A percentile compares a stretch with the other conserved stretches of the same genome.
phyloP scores from a whole-genome alignment of 2,329 filamentous ascomycete species.

The Colletotrichum spinosum region DNA sequence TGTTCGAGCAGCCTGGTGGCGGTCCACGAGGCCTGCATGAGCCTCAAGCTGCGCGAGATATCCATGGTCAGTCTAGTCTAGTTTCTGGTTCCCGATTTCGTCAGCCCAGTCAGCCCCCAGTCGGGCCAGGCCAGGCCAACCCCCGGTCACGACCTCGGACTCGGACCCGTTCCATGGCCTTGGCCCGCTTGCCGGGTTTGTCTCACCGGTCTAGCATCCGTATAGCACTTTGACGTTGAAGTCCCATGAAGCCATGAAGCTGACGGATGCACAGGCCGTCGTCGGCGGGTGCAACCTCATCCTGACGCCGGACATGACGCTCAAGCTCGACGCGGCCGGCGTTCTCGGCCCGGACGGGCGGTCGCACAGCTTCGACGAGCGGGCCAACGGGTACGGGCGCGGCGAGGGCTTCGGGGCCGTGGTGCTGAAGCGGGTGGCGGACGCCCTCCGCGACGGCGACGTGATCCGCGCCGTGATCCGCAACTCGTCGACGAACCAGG shows the following conservation, averaged over 20 bases:
- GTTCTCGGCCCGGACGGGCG: constrained; percentile 45
- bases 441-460: constrained; percentile 57
- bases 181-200: no score
- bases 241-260: not conserved
- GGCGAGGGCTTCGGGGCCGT: constrained; percentile 62
- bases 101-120: no score
- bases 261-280: constrained; percentile 51
- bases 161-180: no score
- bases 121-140: no score
- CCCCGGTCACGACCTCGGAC: no score
- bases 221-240: no score
- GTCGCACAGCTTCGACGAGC: constrained; percentile 47
- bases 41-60: constrained; percentile 34
- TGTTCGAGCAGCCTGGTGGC: constrained; percentile 51
- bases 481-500: constrained; percentile 50
- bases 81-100: no score
- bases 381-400: constrained; percentile 47
- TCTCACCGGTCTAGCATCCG: no score
- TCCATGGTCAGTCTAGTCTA: constrained; percentile 34
- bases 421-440: constrained; percentile 61
- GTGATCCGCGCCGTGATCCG: constrained; percentile 52
- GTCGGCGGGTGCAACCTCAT: constrained; percentile 42
- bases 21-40: constrained; percentile 45
- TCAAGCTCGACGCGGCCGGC: constrained; percentile 30
- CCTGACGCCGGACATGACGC: constrained; percentile 36